These are phyloP conservation scores for Parasitella parasitica DNA, from an alignment of 371 early-diverging fungal species.

Conservation along the genomic window DNA sequence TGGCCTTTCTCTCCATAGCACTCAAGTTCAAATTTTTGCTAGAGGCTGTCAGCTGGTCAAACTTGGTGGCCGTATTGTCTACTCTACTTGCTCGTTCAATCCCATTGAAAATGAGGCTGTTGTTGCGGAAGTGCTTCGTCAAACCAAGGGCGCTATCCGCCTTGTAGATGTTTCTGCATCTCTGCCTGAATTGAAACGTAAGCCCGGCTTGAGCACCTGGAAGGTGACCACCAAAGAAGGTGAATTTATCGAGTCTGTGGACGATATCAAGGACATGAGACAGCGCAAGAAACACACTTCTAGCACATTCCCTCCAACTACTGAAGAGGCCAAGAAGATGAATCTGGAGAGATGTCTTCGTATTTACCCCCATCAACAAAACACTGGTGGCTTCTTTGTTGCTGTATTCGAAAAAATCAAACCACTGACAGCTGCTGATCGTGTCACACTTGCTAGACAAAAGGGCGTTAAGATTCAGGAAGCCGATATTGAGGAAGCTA, in stretches of 20 bases:
- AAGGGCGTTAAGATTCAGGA: slow-evolving; percentile 20
- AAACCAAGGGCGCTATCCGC: slow-evolving; percentile 64
- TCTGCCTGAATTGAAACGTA: slow-evolving; percentile 75
- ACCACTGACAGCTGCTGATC: slow-evolving; percentile 60
- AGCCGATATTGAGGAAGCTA: slow-evolving; percentile 27
- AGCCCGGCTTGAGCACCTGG: slow-evolving; percentile 84
- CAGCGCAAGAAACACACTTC: slow-evolving; percentile 46
- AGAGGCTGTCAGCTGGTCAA: slow-evolving; percentile 89
- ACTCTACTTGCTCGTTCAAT: slow-evolving; percentile 99
- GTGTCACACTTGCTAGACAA: slow-evolving; percentile 27
- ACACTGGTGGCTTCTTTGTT: slow-evolving; percentile 99
- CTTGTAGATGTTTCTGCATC: slow-evolving; percentile 82
- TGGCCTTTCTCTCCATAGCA: slow-evolving; percentile 80
- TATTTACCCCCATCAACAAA: slow-evolving; percentile 94
- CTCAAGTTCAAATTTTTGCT: slow-evolving; percentile 88
- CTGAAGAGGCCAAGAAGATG: slow-evolving; percentile 50
- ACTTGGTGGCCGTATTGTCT: slow-evolving; percentile 95
- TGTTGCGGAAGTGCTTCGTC: slow-evolving; percentile 79
- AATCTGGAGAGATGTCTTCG: slow-evolving; percentile 64
- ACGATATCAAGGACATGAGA: slow-evolving; percentile 55
- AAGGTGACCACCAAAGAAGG: slow-evolving; percentile 75
- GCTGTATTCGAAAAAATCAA: slow-evolving; percentile 91
- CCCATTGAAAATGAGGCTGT: slow-evolving; percentile 98
- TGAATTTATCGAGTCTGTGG: slow-evolving; percentile 53
- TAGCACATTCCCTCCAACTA: slow-evolving; percentile 74